Base-by-base conservation (phyloP, 805 yeast species). In the Metschnikowia aberdeeniae region DNA sequence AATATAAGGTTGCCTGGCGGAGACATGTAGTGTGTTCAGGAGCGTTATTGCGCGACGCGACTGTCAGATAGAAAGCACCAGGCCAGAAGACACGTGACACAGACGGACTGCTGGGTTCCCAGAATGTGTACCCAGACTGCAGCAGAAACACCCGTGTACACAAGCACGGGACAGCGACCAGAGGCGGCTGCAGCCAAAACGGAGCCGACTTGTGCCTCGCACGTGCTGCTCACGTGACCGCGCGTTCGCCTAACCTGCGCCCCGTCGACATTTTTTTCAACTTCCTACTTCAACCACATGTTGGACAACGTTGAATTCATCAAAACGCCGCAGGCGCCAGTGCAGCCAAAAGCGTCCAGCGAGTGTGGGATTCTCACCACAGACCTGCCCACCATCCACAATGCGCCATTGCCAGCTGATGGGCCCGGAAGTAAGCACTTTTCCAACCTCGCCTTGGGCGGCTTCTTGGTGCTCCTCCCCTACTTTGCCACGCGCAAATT, bases 381-480 rank as follows among this genome's bases (percentile, higher is more conserved):
- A 34, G 67, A 58, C 31, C 64, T 72, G 24, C 95, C 95, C 24
- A 72, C 90, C 6, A 88, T 89, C 61, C 80, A 84, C 60, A 89
- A 89, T 62, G 95, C 92, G 2, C 89, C 89, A 9, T 72, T 88
- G 50, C 90, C 95, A 24, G 96, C 95, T 5, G 97, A 89, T 62
- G 97, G 96, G 34, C 87, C 96, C 5, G 89, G 95, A 22, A 74
- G 89, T 28, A 81, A 78, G 61, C 79, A 82, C 57, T 89, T 89
- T 69, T 77, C 78, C 65, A 89, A 89, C 67, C 57, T 57, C 53
- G 59, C 78, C 10, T 59, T 89, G 47, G 43, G 75, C 17, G 70
- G 72, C 2, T 60, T 82, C 27, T 57, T 85, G 49, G 56, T 73
- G 6, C 72, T 76, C 26, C 64, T 85, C 42, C 96, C 97, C 10